phyloP scores from a whole-genome alignment of 2,329 filamentous ascomycete species.

The Metarhizium sp. region DNA sequence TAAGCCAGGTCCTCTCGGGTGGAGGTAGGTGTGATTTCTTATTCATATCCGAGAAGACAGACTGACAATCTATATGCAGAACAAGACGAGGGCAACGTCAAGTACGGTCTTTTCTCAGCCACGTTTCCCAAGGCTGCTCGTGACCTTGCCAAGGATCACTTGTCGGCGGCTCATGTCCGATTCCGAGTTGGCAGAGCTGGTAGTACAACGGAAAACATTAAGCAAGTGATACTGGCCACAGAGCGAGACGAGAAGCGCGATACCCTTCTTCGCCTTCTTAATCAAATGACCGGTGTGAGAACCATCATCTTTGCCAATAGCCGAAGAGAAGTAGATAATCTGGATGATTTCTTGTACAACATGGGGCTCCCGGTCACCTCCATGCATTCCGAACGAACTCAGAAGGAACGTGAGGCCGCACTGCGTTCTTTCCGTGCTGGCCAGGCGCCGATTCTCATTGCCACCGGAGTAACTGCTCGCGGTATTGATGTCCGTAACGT shows the following conservation, averaged over 20 bases:
- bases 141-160: constrained; percentile 64
- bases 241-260: constrained; percentile 59
- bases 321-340: constrained; percentile 65
- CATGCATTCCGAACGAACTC: constrained; percentile 79
- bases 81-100: constrained; percentile 61
- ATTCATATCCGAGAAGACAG: constrained; percentile 4
- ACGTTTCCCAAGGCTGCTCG: constrained; percentile 81
- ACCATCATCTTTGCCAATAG: constrained; percentile 88
- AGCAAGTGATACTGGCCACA: constrained; percentile 63
- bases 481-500: constrained; percentile 85
- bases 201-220: constrained; percentile 72
- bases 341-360: constrained; percentile 86
- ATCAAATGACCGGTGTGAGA: constrained; percentile 59
- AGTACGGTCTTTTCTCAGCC: constrained; percentile 82
- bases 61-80: constrained; percentile 37
- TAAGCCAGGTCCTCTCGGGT: constrained; percentile 68
- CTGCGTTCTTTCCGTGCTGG: constrained; percentile 77
- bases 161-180: constrained; percentile 64
- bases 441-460: constrained; percentile 67
- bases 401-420: constrained; percentile 85
- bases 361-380: constrained; percentile 71
- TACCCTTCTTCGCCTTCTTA: constrained; percentile 62
- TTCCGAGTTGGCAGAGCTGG: constrained; percentile 84
- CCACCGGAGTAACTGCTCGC: constrained; percentile 79
- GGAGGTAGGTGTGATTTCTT: constrained; percentile 54